Evolutionary conservation across 2,329 filamentous ascomycete genomes (phyloP), one percentile per base, ranked within the genome.

Genomic region (Ophiostoma quercus): DNA sequence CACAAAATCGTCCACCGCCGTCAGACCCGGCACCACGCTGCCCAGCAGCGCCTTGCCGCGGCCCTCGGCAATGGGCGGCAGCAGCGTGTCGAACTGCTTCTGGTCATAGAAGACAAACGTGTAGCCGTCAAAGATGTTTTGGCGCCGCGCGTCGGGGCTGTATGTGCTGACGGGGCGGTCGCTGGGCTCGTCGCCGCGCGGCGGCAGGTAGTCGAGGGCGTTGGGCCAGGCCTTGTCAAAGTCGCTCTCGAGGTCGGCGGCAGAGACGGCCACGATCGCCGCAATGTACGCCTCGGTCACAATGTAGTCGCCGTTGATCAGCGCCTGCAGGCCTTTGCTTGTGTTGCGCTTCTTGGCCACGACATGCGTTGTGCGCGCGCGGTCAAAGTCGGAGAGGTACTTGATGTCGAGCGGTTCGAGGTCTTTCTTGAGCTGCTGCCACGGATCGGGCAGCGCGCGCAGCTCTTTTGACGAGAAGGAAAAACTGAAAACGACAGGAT

Each of bases 381-480:
- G 80, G 32, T 91, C 81, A 78, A 92, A 97, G 3, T 93, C 89
- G 62, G 86, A 83, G 16, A 91, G 82, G 16, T 92, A 89, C 78
- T 97, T 98, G 78, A 98, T 89, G 76, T 97, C 95, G n/a, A 96
- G 84, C 63, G 89, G 86, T 77, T 96, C 92, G 22, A 98, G 85
- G 68, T 84, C 84, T 41, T 85, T 80, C 72, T 87, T 87, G 34
- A 93, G 84, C 22, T 82, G 81, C 1, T 82, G 80, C 69, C 94
- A 82, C 1, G 89, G 87, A 74, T 90, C 87, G 6, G 57, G 54
- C 5, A 54, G 39, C 71, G 84, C 83, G 73, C 89, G 91, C 43
- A 89, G 80, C 74, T 92, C 89, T 74, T 90, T 91, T 70, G 84
- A 85, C 8, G 89, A 88, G 71, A 92, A 90, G 1, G 90, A 92